Base-by-base conservation (phyloP, 495 filamentous ascomycete genomes). In the Ascobolus immersus region DNA sequence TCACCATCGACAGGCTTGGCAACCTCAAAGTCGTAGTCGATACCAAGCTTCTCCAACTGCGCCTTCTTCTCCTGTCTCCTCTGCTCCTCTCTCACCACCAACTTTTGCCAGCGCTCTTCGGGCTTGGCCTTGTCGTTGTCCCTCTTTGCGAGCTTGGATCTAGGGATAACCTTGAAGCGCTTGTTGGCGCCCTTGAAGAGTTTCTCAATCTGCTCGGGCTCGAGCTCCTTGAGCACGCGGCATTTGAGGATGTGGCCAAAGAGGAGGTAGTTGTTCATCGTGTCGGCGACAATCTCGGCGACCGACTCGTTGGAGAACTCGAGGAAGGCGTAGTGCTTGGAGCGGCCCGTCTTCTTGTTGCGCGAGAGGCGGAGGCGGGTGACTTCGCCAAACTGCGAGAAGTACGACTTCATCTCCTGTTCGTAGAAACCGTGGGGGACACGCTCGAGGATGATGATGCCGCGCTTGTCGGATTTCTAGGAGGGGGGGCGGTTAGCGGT, bases 341-440 rank as follows among this genome's bases (percentile, higher is more conserved):
- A 77, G 23, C 64, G 61, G 33, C 89, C 86, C 15, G 80, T 93
- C 49, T 72, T 71, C 44, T 67, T 71, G 62, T 90, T 93, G 38
- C 89, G 77, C 3, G 80, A 86, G 22, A 96, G 67, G 40, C 84
- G 71, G 20, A 96, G 65, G 32, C 65, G 67, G 32, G 59, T 67
- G 43, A 96, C 77, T 2, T 66, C 58, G 49, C 86, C 89, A 48
- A 96, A 96, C 53, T 94, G 86, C n/a, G 69, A 63, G 49, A 94
- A 93, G 60, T 94, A 96, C 28, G 65, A 61, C 32, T 69, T 69
- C 75, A 96, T 92, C 55, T 94, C 73, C 48, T 78, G 67, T 56
- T 94, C 89, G 61, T 80, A 93, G 64, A 96, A 94, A 54, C 89
- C 86, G 41, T 68, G 84, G 14, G 84, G 84, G 32, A 92, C 74